Evolutionary conservation across 2,329 filamentous ascomycete genomes (phyloP).

Genomic region (Xylaria sp.): DNA sequence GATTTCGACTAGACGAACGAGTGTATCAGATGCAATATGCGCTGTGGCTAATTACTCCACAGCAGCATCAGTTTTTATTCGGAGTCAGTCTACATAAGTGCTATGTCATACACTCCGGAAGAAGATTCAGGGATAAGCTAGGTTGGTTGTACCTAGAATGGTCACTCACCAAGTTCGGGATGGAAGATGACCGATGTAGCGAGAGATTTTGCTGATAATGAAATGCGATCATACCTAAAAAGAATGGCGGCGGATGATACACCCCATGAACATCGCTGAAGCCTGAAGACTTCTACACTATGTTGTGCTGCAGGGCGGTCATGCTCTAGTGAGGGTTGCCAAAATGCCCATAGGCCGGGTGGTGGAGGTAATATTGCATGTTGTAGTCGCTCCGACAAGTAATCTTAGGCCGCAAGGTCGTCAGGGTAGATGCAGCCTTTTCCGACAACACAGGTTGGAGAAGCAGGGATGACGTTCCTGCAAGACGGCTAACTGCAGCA

Average conservation of each 20-base stretch:
- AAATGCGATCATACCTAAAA: constrained; percentile 14
- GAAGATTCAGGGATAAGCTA: neutral
- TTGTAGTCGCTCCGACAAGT: constrained; percentile 22
- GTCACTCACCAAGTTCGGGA: constrained; percentile 8
- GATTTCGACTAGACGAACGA: neutral
- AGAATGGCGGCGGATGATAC: constrained; percentile 22
- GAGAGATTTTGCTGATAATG: constrained; percentile 19
- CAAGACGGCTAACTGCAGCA: constrained; percentile 34
- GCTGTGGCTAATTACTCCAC: neutral
- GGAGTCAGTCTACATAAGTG: neutral
- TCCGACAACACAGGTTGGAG: constrained; percentile 33
- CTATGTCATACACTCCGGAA: neutral
- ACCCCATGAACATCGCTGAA: constrained; percentile 16
- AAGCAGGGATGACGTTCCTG: constrained; percentile 36
- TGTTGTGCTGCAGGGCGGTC: constrained; percentile 27
- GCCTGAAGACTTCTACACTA: constrained; percentile 16
- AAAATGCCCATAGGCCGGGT: constrained; percentile 26
- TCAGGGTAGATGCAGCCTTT: constrained; percentile 36
- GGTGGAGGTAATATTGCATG: constrained; percentile 28
- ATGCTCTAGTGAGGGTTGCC: constrained; percentile 9
- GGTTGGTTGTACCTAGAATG: constrained; percentile 3
- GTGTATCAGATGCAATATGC: neutral
- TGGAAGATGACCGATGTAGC: constrained; percentile 14
- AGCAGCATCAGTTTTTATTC: neutral
- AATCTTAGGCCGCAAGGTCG: constrained; percentile 26